Evolutionary conservation across 169 alveolate species (phyloP).

Genomic region (Plasmodium fragile): DNA sequence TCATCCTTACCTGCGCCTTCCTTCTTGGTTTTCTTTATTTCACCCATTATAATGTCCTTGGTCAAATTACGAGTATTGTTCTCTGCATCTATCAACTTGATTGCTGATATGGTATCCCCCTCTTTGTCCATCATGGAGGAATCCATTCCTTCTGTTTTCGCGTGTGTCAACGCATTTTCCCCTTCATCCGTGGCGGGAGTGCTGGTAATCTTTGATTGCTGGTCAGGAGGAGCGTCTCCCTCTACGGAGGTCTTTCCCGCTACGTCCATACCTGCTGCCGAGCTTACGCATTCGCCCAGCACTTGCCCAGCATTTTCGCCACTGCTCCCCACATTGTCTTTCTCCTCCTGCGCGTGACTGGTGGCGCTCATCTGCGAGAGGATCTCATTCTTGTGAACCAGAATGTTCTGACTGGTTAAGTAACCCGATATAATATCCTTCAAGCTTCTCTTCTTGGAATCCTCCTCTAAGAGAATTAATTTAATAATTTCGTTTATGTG

Average conservation of each 20-base stretch:
- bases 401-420: constrained; percentile 19
- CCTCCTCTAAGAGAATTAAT: constrained; percentile 19
- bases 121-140: not conserved
- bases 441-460: constrained; percentile 16
- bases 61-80: constrained; percentile 62
- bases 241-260: not conserved
- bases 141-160: not conserved
- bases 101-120: not conserved
- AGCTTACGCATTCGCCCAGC: no score
- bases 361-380: constrained; percentile 28
- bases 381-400: constrained; percentile 27
- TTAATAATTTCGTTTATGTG: constrained; percentile 63
- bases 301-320: no score
- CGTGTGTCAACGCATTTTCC: not conserved
- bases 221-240: not conserved
- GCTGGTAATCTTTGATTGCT: not conserved
- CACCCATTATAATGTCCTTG: constrained; percentile 56
- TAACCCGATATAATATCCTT: constrained; percentile 27
- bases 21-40: constrained; percentile 32
- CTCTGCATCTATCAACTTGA: constrained; percentile 4
- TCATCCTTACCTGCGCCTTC: not conserved
- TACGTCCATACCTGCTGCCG: not conserved
- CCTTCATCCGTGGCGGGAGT: not conserved
- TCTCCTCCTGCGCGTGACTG: not conserved
- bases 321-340: not conserved